Evolutionary conservation across 1,284 basidiomycete species (phyloP), one percentile per base, ranked within the genome.

Genomic region (Tylopilus sp.): DNA sequence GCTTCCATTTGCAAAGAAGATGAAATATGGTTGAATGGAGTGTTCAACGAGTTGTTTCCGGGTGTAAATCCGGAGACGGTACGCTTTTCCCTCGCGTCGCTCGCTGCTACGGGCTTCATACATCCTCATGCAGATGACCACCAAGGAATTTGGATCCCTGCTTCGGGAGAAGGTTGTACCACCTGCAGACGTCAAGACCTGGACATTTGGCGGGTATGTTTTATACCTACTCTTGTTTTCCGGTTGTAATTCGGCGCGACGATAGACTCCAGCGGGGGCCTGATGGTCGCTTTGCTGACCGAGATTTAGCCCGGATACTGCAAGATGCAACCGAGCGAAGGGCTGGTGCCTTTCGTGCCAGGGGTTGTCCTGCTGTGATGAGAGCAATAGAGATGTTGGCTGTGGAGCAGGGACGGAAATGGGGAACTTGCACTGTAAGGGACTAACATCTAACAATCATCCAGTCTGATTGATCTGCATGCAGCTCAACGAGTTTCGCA

Each of bases 341-440:
- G 1, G 92, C 95, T 2, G 87, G 87, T 38, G 89, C 93, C 6
- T 96, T 91, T 81, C 84, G 86, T 65, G 95, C 94, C n/a, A 85
- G 91, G 18, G 90, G 92, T 29, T 89, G 87, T 58, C 94, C 94
- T 0, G 85, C 85, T 57, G 87, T 84, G 44, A 81, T 95, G 72
- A 86, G 88, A 44, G 81, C 92, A 49, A 85, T 95, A 59, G 94
- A 95, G 76, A 83, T 94, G 19, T 81, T 95, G 75, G 87, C 88
- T 6, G 93, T 95, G 54, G 82, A 88, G 70, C 91, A 93, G 75
- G 86, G 88, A 29, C 82, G 93, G 65, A 79, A 75, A 33, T 95
- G 94, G 93, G 90, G 91, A 39, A 83, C 87, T 39, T 95, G 93
- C 77, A 91, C 94, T 36, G 88, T 90, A 70, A 65, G 85, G 72